phyloP scores from a whole-genome alignment of 768 basidiomycete species.

The Russula vinacea region DNA sequence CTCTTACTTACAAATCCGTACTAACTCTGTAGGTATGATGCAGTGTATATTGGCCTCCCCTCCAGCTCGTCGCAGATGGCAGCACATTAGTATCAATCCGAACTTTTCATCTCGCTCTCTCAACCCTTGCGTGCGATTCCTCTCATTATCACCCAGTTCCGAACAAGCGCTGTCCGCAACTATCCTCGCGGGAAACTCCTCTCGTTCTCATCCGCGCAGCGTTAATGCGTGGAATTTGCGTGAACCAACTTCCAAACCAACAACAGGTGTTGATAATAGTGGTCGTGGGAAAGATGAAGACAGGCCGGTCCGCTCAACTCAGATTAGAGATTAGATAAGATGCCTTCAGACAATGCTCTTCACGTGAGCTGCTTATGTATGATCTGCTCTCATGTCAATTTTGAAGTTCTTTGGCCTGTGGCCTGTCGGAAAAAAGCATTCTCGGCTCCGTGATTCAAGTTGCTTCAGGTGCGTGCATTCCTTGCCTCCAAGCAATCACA shows the following conservation, averaged over 20 bases:
- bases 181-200: no score
- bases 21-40: no score
- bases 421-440: constrained; percentile 78
- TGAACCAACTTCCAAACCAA: constrained; percentile 89
- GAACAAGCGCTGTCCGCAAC: no score
- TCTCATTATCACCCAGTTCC: no score
- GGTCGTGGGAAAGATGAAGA: not conserved
- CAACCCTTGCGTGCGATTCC: no score
- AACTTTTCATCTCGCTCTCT: no score
- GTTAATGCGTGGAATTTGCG: constrained; percentile 89
- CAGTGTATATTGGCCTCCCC: no score
- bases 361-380: constrained; percentile 45
- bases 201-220: no score
- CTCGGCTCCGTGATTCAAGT: constrained; percentile 88
- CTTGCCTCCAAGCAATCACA: not conserved
- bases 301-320: not conserved
- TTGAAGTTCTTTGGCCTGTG: constrained; percentile 74
- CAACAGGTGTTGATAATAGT: constrained; percentile 58
- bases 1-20: no score
- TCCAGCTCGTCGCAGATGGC: no score
- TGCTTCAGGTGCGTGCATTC: constrained; percentile 61
- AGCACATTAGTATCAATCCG: no score
- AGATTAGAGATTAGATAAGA: constrained; percentile 33
- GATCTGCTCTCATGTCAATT: not conserved
- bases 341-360: constrained; percentile 76